Conservation (phyloP, 352 stramenopile species). For the Plasmopara viticola region DNA sequence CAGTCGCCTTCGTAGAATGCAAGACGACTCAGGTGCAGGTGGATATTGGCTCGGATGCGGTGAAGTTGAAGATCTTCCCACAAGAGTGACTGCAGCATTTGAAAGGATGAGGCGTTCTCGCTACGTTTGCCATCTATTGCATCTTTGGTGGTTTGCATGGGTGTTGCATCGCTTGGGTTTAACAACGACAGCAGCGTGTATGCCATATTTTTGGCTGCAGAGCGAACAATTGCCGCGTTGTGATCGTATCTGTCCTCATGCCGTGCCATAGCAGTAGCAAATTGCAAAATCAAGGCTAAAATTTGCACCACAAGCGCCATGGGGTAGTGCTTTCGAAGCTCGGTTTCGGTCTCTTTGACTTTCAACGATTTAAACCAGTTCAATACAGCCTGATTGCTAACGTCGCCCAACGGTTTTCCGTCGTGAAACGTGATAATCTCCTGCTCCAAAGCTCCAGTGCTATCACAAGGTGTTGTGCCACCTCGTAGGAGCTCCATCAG, state of each 20-base stretch:
- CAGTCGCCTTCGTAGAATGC: slow-evolving; percentile 33
- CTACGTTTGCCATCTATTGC: neutral
- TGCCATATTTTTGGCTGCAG: slow-evolving; percentile 30
- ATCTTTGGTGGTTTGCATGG: slow-evolving; percentile 1
- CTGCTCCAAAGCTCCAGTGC: slow-evolving; percentile 1
- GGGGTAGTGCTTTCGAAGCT: slow-evolving; percentile 19
- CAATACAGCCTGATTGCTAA: slow-evolving; percentile 25
- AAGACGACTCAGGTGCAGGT: slow-evolving; percentile 35
- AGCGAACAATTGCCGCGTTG: slow-evolving; percentile 13
- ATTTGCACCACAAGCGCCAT: slow-evolving; percentile 25
- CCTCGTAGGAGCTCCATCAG: slow-evolving; percentile 26
- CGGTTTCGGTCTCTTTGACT: slow-evolving; percentile 9
- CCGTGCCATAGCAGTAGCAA: slow-evolving; percentile 21
- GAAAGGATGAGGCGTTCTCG: neutral
- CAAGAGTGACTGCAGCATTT: neutral
- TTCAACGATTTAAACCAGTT: slow-evolving; percentile 32
- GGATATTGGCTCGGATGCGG: slow-evolving; percentile 26
- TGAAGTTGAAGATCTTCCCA: slow-evolving; percentile 28
- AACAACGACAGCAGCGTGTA: slow-evolving; percentile 18
- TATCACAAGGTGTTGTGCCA: slow-evolving; percentile 13
- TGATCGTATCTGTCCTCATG: slow-evolving; percentile 28
- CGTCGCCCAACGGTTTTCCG: slow-evolving; percentile 32
- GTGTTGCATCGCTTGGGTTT: neutral
- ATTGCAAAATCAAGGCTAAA: slow-evolving; percentile 24
- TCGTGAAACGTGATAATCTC: slow-evolving; percentile 25